Evolutionary conservation across 495 filamentous ascomycete species (phyloP).

Genomic region (Neurospora tetrasperma): DNA sequence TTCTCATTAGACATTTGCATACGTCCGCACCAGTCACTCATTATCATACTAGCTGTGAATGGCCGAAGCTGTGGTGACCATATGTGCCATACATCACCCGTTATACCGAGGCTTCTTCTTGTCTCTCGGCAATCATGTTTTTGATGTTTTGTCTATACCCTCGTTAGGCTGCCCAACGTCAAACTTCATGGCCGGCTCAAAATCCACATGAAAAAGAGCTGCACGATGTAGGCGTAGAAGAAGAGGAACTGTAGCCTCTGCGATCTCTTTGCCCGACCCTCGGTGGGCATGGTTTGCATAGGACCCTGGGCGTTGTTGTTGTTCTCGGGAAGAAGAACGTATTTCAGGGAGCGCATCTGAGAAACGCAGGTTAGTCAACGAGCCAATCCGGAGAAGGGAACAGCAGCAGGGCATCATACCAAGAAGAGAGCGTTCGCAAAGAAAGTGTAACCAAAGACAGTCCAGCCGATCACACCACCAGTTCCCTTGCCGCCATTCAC

Average conservation of each 20-base stretch:
- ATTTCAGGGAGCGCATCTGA: slow-evolving; percentile 92
- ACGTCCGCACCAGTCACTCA: background rate
- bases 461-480: slow-evolving; percentile 80
- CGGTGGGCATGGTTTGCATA: slow-evolving; percentile 62
- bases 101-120: background rate
- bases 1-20: background rate
- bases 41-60: background rate
- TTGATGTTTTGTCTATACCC: background rate
- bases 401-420: slow-evolving; percentile 41
- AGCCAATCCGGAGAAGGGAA: background rate
- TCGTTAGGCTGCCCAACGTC: background rate
- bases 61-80: background rate
- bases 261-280: slow-evolving; percentile 67
- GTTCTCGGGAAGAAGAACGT: slow-evolving; percentile 86
- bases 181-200: slow-evolving; percentile 41
- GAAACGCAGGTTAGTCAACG: slow-evolving; percentile 14
- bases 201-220: slow-evolving; percentile 92
- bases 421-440: slow-evolving; percentile 91
- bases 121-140: background rate
- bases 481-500: slow-evolving; percentile 68
- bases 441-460: slow-evolving; percentile 82
- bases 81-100: background rate
- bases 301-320: slow-evolving; percentile 53
- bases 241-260: slow-evolving; percentile 92
- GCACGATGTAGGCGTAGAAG: slow-evolving; percentile 85